These are phyloP conservation scores for Wakefieldia striispora DNA, from an alignment of 768 basidiomycete genomes.

Conservation along the genomic window DNA sequence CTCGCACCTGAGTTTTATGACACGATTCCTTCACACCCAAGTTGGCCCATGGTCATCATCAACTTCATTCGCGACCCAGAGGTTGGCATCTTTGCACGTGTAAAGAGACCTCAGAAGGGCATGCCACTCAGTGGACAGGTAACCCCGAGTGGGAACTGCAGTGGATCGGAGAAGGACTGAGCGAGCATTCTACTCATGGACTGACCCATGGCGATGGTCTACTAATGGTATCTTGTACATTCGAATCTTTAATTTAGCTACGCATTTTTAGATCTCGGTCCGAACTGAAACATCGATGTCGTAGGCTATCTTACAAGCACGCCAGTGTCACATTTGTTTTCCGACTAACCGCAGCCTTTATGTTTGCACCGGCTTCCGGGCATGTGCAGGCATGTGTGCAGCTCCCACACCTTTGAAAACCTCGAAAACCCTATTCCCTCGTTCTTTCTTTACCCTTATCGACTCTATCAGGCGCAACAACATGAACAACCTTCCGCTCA, in stretches of 20 bases:
- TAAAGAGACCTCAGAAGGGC: slow-evolving; percentile 63
- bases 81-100: slow-evolving; percentile 86
- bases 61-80: slow-evolving; percentile 91
- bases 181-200: background rate
- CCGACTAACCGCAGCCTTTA: slow-evolving; percentile 3
- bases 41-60: slow-evolving; percentile 92
- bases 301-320: background rate
- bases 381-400: slow-evolving; percentile 12
- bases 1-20: slow-evolving; percentile 94
- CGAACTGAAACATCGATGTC: background rate
- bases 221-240: slow-evolving; percentile 19
- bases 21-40: slow-evolving; percentile 78
- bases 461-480: slow-evolving; percentile 17
- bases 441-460: slow-evolving; percentile 21
- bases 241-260: background rate
- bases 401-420: slow-evolving; percentile 7
- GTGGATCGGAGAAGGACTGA: slow-evolving; percentile 18
- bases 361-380: slow-evolving; percentile 6
- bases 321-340: slow-evolving; percentile 11
- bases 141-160: slow-evolving; percentile 9
- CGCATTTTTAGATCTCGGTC: background rate
- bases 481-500: slow-evolving; percentile 19
- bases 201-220: slow-evolving; percentile 1
- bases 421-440: slow-evolving; percentile 11
- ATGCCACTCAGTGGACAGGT: slow-evolving; percentile 16